A percentile compares a stretch with the other conserved stretches of the same genome.
These are phyloP conservation scores for Fonsecaea monophora DNA, from an alignment of 2,329 filamentous ascomycete species.

Conservation along the genomic window DNA sequence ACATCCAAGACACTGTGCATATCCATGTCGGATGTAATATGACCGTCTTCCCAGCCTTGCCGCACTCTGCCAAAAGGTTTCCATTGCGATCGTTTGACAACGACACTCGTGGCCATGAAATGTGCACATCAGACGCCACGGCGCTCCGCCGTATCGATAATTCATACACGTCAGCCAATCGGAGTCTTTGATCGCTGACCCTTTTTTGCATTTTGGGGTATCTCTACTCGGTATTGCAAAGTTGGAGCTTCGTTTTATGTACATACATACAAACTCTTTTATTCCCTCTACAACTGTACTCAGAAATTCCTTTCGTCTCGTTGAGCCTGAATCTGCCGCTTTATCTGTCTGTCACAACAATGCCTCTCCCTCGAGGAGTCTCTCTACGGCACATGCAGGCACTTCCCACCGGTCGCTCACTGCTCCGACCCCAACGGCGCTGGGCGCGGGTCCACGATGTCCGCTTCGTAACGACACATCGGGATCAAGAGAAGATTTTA, in stretches of 20 bases:
- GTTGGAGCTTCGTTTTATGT: background rate
- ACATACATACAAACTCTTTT: background rate
- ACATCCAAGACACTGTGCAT: background rate
- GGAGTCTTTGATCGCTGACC: conserved; percentile 1
- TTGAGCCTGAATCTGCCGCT: background rate
- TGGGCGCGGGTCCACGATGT: conserved; percentile 94
- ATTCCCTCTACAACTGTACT: background rate
- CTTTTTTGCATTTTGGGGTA: background rate
- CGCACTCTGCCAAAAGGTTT: background rate
- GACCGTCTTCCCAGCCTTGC: background rate
- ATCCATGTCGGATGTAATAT: background rate
- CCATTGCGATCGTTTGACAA: background rate
- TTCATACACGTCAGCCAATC: background rate
- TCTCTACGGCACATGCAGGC: conserved; percentile 20
- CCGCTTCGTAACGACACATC: conserved; percentile 83
- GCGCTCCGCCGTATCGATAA: conserved; percentile 4
- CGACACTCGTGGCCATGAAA: background rate
- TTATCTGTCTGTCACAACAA: conserved; percentile 5
- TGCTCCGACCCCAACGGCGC: conserved; percentile 66
- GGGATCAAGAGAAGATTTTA: conserved; percentile 69
- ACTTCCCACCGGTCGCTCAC: background rate
- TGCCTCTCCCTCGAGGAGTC: conserved; percentile 17
- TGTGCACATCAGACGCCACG: background rate
- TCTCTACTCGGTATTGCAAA: background rate
- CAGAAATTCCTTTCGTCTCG: background rate